These are phyloP conservation scores for Fonsecaea erecta DNA, from an alignment of 2,329 filamentous ascomycete species.

Conservation along the genomic window DNA sequence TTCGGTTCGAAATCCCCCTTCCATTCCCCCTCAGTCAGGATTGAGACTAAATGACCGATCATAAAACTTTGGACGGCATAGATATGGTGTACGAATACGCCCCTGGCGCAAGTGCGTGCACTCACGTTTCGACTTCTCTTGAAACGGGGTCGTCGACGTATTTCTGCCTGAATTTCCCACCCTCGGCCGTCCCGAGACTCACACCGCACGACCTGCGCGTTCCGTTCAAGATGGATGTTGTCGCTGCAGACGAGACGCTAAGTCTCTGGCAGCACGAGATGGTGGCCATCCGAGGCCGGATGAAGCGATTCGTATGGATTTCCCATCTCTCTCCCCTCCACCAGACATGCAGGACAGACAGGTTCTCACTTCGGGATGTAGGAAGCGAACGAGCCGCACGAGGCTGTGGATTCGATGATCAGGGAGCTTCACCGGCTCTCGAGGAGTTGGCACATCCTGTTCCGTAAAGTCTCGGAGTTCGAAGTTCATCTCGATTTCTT, in stretches of 20 bases:
- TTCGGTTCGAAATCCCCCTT: background rate
- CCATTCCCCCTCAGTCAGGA: too few species aligned
- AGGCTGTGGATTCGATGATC: constrained; percentile 3
- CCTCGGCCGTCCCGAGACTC: background rate
- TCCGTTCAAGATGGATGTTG: constrained; percentile 5
- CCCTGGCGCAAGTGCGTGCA: background rate
- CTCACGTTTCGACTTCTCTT: background rate
- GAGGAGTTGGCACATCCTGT: constrained; percentile 7
- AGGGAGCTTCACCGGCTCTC: constrained; percentile 2
- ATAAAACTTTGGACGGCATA: background rate
- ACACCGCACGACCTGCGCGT: background rate
- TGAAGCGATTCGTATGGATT: constrained; percentile 8
- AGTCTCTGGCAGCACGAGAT: constrained; percentile 9
- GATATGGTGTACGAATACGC: constrained; percentile 14
- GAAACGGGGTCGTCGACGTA: background rate
- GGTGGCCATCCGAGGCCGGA: background rate
- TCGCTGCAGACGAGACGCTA: constrained; percentile 6
- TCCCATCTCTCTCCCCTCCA: background rate
- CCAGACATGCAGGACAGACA: background rate
- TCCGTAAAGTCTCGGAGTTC: constrained; percentile 10
- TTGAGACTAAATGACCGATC: background rate
- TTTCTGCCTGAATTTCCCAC: constrained; percentile 11
- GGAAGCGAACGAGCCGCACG: constrained; percentile 3
- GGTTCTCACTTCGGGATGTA: background rate
- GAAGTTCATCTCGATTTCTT: constrained; percentile 8